A percentile compares a stretch with the other conserved stretches of the same genome.
phyloP scores from a whole-genome alignment of 352 stramenopile genomes.

The Phytophthora tubulina region DNA sequence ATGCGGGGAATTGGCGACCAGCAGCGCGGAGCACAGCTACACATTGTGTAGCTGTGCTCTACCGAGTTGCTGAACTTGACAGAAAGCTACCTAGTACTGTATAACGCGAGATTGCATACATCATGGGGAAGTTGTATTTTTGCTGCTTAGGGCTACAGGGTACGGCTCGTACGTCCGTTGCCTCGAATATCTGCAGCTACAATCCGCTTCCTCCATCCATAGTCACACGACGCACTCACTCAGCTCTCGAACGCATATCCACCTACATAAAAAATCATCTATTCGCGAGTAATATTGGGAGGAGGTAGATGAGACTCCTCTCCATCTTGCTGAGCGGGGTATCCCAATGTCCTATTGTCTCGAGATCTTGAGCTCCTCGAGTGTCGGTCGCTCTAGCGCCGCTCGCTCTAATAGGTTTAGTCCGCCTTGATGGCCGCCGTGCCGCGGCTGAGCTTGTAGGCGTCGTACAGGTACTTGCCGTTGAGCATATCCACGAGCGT shows the following conservation, averaged over 20 bases:
- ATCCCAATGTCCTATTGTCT: slow-evolving; percentile 8
- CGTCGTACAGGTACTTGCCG: slow-evolving; percentile 89
- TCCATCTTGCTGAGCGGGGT: slow-evolving; percentile 1
- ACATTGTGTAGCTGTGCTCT: too few species aligned
- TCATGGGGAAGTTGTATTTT: slow-evolving; percentile 8
- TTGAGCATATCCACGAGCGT: slow-evolving; percentile 91
- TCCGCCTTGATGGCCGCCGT: slow-evolving; percentile 60
- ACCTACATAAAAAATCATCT: slow-evolving; percentile 36
- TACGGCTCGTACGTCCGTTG: too few species aligned
- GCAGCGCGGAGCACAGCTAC: too few species aligned
- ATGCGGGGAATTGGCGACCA: not conserved
- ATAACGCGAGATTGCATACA: too few species aligned
- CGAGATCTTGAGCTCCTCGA: not conserved
- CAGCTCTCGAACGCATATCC: slow-evolving; percentile 13
- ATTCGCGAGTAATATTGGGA: slow-evolving; percentile 18
- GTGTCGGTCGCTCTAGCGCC: not conserved
- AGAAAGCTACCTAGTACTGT: too few species aligned
- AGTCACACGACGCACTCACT: slow-evolving; percentile 21
- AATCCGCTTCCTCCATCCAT: slow-evolving; percentile 8
- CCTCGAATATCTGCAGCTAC: too few species aligned
- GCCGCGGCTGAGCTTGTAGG: slow-evolving; percentile 69
- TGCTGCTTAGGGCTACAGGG: too few species aligned
- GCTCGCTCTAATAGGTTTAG: slow-evolving; percentile 26
- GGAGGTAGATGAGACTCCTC: not conserved
- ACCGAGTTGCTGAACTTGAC: too few species aligned